These are phyloP conservation scores for Lentinula sp. DNA, from an alignment of 768 basidiomycete species.

Conservation along the genomic window DNA sequence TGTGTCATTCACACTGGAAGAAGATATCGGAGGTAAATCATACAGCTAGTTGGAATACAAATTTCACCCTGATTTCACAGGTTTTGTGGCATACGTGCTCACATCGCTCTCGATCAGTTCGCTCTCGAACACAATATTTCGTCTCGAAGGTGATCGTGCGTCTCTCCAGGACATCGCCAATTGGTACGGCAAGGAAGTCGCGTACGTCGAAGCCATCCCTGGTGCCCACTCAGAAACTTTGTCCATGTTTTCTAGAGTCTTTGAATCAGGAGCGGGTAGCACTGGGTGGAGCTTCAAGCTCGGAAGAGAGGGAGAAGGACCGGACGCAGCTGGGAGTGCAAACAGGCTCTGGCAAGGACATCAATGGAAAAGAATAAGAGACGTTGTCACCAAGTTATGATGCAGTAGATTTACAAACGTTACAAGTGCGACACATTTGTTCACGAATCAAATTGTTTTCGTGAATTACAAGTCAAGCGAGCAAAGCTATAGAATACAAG, in stretches of 20 bases:
- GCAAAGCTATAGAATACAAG: background rate
- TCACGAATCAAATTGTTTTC: background rate
- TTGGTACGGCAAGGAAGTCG: conserved; percentile 14
- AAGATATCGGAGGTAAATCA: conserved; percentile 24
- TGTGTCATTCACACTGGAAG: conserved; percentile 23
- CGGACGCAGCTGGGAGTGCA: conserved; percentile 12
- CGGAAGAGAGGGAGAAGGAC: conserved; percentile 7
- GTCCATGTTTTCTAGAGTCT: background rate
- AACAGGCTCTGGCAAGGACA: conserved; percentile 16
- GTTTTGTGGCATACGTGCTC: conserved; percentile 28
- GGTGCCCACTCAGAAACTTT: conserved; percentile 1
- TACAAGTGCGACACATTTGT: background rate
- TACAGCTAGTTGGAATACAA: background rate
- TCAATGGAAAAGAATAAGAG: conserved; percentile 15
- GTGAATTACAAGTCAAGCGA: too few species aligned
- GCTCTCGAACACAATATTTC: conserved; percentile 24
- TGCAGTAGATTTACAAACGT: background rate
- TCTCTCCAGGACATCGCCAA: conserved; percentile 18
- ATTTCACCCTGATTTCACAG: conserved; percentile 11
- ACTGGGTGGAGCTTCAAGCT: conserved; percentile 12
- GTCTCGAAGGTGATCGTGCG: conserved; percentile 27
- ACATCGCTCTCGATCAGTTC: conserved; percentile 20
- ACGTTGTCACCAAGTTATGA: conserved; percentile 6
- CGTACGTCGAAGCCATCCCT: conserved; percentile 9
- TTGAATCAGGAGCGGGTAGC: conserved; percentile 11